phyloP scores from a whole-genome alignment of 352 stramenopile genomes.

The Blastocystis sp. region DNA sequence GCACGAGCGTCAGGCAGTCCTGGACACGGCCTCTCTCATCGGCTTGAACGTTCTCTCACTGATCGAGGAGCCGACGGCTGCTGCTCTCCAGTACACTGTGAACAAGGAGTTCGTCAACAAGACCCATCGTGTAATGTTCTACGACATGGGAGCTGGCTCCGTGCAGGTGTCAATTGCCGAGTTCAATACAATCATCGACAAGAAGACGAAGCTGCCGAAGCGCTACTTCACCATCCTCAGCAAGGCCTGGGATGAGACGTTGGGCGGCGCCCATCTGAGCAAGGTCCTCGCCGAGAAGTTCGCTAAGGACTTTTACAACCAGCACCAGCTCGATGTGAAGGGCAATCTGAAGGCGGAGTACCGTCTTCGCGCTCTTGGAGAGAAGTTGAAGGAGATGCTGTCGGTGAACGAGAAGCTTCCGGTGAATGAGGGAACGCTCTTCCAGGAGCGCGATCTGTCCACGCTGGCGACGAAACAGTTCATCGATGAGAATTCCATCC shows the following conservation, averaged over 20 bases:
- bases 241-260: slow-evolving; percentile 80
- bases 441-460: slow-evolving; percentile 83
- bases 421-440: slow-evolving; percentile 80
- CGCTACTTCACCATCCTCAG: slow-evolving; percentile 75
- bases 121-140: slow-evolving; percentile 80
- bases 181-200: slow-evolving; percentile 56
- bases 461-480: slow-evolving; percentile 76
- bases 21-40: slow-evolving; percentile 83
- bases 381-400: slow-evolving; percentile 91
- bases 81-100: slow-evolving; percentile 84
- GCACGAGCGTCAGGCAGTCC: slow-evolving; percentile 78
- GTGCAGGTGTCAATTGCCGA: slow-evolving; percentile 58
- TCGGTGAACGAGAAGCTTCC: slow-evolving; percentile 89
- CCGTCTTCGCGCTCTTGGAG: slow-evolving; percentile 82
- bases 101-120: slow-evolving; percentile 78
- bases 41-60: slow-evolving; percentile 84
- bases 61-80: slow-evolving; percentile 94
- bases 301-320: slow-evolving; percentile 79
- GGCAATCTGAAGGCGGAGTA: slow-evolving; percentile 77
- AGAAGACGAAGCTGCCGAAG: slow-evolving; percentile 51
- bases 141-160: slow-evolving; percentile 85
- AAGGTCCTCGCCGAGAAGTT: slow-evolving; percentile 80
- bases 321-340: slow-evolving; percentile 79
- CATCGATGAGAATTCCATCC: slow-evolving; percentile 77
- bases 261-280: slow-evolving; percentile 82